Evolutionary conservation across 164 flowering plant genomes (phyloP), one percentile per base, ranked within the genome.

Genomic region (Saururus chinensis): DNA sequence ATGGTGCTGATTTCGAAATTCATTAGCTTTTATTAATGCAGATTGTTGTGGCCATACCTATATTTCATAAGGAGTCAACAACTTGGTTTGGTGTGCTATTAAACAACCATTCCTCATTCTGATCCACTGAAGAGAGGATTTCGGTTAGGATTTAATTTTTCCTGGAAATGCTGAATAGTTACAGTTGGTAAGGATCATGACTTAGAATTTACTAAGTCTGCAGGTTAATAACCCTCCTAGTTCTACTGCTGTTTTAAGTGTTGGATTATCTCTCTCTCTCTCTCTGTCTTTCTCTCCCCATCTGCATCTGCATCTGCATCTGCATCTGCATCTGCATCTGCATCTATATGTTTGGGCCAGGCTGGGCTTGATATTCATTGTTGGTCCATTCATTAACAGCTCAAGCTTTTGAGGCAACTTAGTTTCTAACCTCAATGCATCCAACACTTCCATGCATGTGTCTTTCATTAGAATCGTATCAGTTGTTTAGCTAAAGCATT

Each of bases 1-100:
- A 85, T 87, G 80, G 84, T 89, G 86, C 88, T 95, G 66, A 82
- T 81, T 81, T 84, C 84, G 93, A 84, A 83, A 84, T 8, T 93
- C 92, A 95, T 85, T 93, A 96, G 96, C 96, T 95, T 86, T 80
- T 87, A 87, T 86, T 19, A 95, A 79, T 95, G 99, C 99, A 95
- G 96, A 95, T 95, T 73, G 16, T 55, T 55, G 58, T 82, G 92
- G 87, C 85, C 80, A 81, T 79, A 75, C 80, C 84, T 35, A 24
- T 35, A 24, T 81, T 84, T 76, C 81, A 74, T 82, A 73, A 78
- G 93, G 89, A 83, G 83, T 79, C 88, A 74, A 82, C 88, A 80
- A 82, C 86, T 86, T 84, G 84, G 86, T 83, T 76, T 84, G 92
- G 87, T 84, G 90, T 87, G 83, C 78, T 88, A 74, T 84, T 87